Evolutionary conservation across 768 basidiomycete genomes (phyloP), one percentile per base, ranked within the genome.

Genomic region (Pleurotus sapidus): DNA sequence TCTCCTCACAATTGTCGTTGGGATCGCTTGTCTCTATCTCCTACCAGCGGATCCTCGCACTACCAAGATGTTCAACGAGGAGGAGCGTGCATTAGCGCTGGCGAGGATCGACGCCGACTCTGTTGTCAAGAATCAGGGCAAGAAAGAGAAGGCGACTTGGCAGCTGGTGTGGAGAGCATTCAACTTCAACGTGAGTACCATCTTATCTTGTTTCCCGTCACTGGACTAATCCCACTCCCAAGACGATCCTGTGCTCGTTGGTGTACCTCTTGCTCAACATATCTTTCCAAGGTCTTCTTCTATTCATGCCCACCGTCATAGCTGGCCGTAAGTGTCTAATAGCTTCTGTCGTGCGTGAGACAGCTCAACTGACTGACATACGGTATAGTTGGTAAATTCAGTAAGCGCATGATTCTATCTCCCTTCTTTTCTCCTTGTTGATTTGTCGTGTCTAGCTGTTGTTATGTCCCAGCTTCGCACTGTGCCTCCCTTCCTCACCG

Each of bases 291-390:
- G 76, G 76, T 1, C 57, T 77, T 18, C 72, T 69, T 54, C 63
- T 78, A 7, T 79, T 78, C 63, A 67, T 79, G 61, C 80, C 80
- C 2, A 77, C 78, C 18, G 77, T 81, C 8, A 67, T 81, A 23
- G 67, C 73, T 12, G 72, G 70, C 11, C 72, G 78, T 80, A 59
- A 58, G 78, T 70, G 7, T 25, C 12, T 5, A 7, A 17, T 42
- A 40, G 37, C 15, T 14, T 49, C 11, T 11, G 17, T 45, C n/a
- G n/a, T n/a, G n/a, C 23, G 49, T 37, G 39, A 40, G 23, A 23
- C 6, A 34, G 25, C 12, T 4, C 12, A 30, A 7, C 34, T n/a
- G 42, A 40, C 18, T n/a, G 30, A 4, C 38, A 17, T 11, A 24
- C 27, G 2, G 7, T 17, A 9, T 58, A 74, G 73, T 73, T 34